phyloP scores from a whole-genome alignment of 1,284 basidiomycete genomes.

The Boletus semigastroideus region DNA sequence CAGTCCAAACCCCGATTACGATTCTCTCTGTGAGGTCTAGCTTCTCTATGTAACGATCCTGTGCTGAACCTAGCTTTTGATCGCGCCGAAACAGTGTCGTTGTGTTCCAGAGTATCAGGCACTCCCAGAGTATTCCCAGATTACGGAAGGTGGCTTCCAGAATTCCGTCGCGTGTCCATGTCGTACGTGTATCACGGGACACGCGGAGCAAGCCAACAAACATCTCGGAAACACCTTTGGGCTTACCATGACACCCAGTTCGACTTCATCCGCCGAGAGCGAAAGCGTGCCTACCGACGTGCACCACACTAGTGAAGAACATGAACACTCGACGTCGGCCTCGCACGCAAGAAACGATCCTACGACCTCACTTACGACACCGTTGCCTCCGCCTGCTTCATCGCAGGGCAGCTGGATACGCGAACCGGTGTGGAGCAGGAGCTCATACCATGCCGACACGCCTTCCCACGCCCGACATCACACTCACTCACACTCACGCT shows the following conservation, averaged over 20 bases:
- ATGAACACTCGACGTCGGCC: constrained; percentile 1
- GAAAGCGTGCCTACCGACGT: constrained; percentile 25
- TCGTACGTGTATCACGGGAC: constrained; percentile 11
- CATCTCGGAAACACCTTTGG: constrained; percentile 3
- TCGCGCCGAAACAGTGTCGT: constrained; percentile 56
- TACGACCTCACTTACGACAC: not conserved
- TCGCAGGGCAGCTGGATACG: not conserved
- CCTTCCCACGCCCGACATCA: not conserved
- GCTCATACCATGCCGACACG: not conserved
- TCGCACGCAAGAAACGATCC: not conserved
- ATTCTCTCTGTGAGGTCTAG: constrained; percentile 63
- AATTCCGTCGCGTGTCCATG: constrained; percentile 47
- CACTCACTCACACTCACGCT: not conserved
- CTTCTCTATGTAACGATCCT: not conserved
- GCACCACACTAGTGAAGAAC: constrained; percentile 6
- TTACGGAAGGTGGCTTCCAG: constrained; percentile 35
- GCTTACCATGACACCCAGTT: constrained; percentile 27
- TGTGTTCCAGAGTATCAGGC: constrained; percentile 78
- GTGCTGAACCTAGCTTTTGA: not conserved
- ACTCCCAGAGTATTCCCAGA: constrained; percentile 67
- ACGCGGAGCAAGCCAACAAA: not conserved
- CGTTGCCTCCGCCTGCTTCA: not conserved
- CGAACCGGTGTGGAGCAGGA: not conserved
- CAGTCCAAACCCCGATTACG: constrained; percentile 82
- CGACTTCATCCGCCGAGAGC: constrained; percentile 37